Evolutionary conservation across 176 grass and related monocot genomes (phyloP), one percentile per base, ranked within the genome.

Genomic region (Musa acuminata): DNA sequence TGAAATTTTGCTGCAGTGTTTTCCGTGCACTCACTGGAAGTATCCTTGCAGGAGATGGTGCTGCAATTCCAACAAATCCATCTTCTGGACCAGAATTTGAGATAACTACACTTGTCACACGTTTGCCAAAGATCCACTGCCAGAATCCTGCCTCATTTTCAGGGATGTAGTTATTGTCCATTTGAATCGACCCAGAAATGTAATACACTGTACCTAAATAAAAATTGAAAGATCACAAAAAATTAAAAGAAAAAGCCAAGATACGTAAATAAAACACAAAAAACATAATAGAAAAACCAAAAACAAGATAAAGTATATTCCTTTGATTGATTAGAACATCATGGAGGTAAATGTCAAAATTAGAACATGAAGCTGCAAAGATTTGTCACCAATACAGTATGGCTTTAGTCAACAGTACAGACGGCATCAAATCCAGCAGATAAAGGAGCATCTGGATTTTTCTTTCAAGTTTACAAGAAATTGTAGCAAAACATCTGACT

Each of bases 61-160:
- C 80, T 13, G 95, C 79, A 81, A 99, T 89, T 57, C 87, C 95
- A 35, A 99, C 88, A 87, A 87, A 99, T 80, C 95, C 95, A 81
- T 94, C 88, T 62, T 88, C 88, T 53, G 76, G 64, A 20, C 79
- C 78, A 85, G 80, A 64, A 85, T 99, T 99, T 67, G 90, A 86
- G 78, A 99, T 79, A 80, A 93, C 76, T 16, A 78, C 85, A 81
- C 88, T 99, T 80, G 82, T 82, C 52, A 89, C 77, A 73, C 76
- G 83, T 89, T 87, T 92, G 67, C 95, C 95, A 82, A 99, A 99
- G 80, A 99, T 69, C 90, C 95, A 91, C 75, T 99, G 90, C 95
- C 87, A 94, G n/a, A 99, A 14, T 1, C 95, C 90, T 50, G 86
- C 95, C 1, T 99, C 95, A n/a, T 99, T 91, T 80, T 89, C 90